phyloP scores from a whole-genome alignment of 2,329 filamentous ascomycete genomes.

The Clonostachys rosea region DNA sequence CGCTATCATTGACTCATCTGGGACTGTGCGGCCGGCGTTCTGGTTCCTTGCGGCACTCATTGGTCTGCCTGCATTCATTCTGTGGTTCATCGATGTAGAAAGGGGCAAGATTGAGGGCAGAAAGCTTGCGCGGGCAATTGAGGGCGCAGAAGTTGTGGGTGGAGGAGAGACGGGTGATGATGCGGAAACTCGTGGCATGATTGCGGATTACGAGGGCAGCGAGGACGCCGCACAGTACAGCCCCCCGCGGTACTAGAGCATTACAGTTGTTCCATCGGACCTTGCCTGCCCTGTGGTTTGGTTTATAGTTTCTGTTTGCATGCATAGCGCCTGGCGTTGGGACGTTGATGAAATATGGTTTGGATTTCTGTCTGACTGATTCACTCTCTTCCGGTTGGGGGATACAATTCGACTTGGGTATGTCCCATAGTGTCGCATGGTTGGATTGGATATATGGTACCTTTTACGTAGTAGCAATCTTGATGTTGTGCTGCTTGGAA shows the following conservation, averaged over 20 bases:
- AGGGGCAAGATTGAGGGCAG: slow-evolving; percentile 67
- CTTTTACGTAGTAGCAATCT: too few relatives aligned
- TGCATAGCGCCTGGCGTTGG: slow-evolving; percentile 1
- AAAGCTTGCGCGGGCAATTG: slow-evolving; percentile 56
- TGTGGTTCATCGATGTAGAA: slow-evolving; percentile 82
- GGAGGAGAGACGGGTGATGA: slow-evolving; percentile 8
- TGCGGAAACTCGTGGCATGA: slow-evolving; percentile 17
- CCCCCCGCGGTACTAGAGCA: too few relatives aligned
- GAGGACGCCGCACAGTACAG: too few relatives aligned
- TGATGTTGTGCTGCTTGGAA: too few relatives aligned
- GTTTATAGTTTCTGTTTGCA: neutral
- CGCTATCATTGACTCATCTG: slow-evolving; percentile 79
- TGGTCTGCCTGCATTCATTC: slow-evolving; percentile 75
- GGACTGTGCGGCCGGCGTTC: slow-evolving; percentile 81
- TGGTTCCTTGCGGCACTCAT: slow-evolving; percentile 88
- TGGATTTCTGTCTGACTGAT: too few relatives aligned
- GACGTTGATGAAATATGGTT: too few relatives aligned
- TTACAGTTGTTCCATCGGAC: too few relatives aligned
- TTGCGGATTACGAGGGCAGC: slow-evolving; percentile 14
- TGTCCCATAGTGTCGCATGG: too few relatives aligned
- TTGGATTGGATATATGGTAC: too few relatives aligned
- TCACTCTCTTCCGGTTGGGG: too few relatives aligned
- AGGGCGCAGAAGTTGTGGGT: slow-evolving; percentile 36
- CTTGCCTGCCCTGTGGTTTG: too few relatives aligned
- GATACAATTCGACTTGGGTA: too few relatives aligned